Evolutionary conservation across 2,329 filamentous ascomycete genomes (phyloP).

Genomic region (Ophiostoma triangulosporum): DNA sequence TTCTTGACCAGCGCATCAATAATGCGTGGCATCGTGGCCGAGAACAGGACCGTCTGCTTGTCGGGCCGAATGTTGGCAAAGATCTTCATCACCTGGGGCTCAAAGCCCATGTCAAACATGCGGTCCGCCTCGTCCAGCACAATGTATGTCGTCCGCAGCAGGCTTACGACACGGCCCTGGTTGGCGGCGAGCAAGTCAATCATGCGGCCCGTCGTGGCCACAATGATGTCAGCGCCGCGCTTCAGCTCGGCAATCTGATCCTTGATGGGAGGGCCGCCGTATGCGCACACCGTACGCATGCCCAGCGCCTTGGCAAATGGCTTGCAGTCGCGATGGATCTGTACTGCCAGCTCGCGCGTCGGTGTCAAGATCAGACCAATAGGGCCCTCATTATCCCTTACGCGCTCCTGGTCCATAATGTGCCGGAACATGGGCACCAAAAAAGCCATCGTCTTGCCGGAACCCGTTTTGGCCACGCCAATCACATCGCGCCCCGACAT

Average conservation of each 20-base stretch:
- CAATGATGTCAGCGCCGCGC: constrained; percentile 85
- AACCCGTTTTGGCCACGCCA: constrained; percentile 93
- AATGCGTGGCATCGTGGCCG: constrained; percentile 86
- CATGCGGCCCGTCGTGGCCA: constrained; percentile 88
- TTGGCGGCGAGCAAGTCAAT: constrained; percentile 93
- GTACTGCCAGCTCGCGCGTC: constrained; percentile 82
- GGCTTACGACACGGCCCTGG: constrained; percentile 82
- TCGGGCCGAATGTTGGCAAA: constrained; percentile 84
- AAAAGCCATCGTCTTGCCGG: constrained; percentile 94
- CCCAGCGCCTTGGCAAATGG: constrained; percentile 81
- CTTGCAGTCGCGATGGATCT: constrained; percentile 90
- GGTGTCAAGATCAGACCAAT: constrained; percentile 85
- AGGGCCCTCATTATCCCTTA: constrained; percentile 76
- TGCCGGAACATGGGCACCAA: constrained; percentile 94
- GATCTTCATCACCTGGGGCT: constrained; percentile 95
- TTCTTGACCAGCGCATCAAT: constrained; percentile 88
- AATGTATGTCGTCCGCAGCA: constrained; percentile 80
- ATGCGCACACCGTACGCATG: constrained; percentile 79
- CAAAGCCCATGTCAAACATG: constrained; percentile 99
- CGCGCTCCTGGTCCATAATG: constrained; percentile 79
- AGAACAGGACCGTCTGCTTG: constrained; percentile 88
- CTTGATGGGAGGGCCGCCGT: constrained; percentile 89
- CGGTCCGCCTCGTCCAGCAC: constrained; percentile 95
- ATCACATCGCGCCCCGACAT: constrained; percentile 96
- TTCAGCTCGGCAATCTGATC: constrained; percentile 96